Evolutionary conservation across 139 green algal genomes (phyloP).

Genomic region (Edaphochlamys debaryana): DNA sequence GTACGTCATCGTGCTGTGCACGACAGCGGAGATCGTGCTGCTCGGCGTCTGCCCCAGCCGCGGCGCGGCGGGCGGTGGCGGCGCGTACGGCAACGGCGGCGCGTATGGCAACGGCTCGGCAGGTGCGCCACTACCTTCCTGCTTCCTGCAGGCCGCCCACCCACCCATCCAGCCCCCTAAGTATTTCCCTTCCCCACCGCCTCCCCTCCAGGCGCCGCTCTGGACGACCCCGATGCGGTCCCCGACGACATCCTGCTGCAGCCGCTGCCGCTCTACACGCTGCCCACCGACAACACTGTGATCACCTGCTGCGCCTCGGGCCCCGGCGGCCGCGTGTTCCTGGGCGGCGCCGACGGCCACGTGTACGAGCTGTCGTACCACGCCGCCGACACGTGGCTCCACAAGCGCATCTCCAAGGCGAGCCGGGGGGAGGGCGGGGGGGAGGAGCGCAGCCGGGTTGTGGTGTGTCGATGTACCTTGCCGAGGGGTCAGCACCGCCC

Average conservation of each 20-base stretch:
- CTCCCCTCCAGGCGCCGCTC: no score
- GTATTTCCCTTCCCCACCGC: no score
- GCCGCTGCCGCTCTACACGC: slow-evolving; percentile 84
- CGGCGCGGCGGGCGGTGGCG: slow-evolving; percentile 1
- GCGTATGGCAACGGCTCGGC: no score
- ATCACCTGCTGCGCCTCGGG: slow-evolving; percentile 75
- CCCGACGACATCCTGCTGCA: slow-evolving; percentile 76
- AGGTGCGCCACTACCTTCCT: no score
- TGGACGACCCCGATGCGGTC: no score
- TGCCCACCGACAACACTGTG: slow-evolving; percentile 84
- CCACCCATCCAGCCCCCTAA: no score
- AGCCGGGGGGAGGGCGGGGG: not conserved
- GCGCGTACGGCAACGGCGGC: no score
- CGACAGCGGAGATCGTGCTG: slow-evolving; percentile 90
- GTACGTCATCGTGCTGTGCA: slow-evolving; percentile 93
- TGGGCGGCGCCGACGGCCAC: slow-evolving; percentile 90
- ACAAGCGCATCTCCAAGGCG: slow-evolving; percentile 81
- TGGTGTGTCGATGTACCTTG: no score
- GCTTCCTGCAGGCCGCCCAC: no score
- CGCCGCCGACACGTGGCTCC: slow-evolving; percentile 70
- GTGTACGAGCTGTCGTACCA: slow-evolving; percentile 95
- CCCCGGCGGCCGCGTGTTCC: slow-evolving; percentile 84
- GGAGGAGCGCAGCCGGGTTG: not conserved
- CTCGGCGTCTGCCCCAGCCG: slow-evolving; percentile 80
- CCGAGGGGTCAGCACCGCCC: no score